These are phyloP conservation scores for Fusarium sp. DNA, from an alignment of 2,329 filamentous ascomycete species.

Conservation along the genomic window DNA sequence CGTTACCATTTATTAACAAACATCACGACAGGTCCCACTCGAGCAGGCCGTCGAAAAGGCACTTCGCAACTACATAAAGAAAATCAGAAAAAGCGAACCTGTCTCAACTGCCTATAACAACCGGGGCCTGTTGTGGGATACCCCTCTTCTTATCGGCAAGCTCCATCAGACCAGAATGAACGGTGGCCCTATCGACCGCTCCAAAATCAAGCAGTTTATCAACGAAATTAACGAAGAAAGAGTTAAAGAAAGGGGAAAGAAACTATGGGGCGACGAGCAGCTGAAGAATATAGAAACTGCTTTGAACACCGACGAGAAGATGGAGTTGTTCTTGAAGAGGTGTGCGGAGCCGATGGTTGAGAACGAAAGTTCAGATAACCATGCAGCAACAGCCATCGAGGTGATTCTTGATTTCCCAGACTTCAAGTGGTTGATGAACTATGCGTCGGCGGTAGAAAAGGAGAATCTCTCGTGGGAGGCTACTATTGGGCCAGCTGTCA, in stretches of 20 bases:
- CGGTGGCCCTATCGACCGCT: neutral
- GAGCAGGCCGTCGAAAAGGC: neutral
- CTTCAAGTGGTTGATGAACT: neutral
- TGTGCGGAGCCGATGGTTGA: neutral
- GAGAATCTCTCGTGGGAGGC: neutral
- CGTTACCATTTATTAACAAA: neutral
- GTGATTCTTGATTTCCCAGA: neutral
- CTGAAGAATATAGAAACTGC: neutral
- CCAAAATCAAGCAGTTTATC: neutral
- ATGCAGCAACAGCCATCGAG: neutral
- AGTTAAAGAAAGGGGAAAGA: neutral
- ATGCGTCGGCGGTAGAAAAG: neutral
- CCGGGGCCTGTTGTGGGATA: neutral
- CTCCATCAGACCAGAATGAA: neutral
- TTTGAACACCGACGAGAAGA: neutral
- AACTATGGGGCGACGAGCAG: no score
- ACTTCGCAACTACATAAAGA: neutral
- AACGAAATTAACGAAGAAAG: neutral
- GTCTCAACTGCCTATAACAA: neutral
- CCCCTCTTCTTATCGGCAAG: neutral
- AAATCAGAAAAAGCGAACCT: neutral
- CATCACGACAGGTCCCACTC: neutral
- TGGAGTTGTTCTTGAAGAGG: neutral
- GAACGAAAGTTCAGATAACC: neutral
- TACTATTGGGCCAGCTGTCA: neutral